phyloP scores from a whole-genome alignment of 1,139 yeast genomes.

The Suhomyces anneliseae region DNA sequence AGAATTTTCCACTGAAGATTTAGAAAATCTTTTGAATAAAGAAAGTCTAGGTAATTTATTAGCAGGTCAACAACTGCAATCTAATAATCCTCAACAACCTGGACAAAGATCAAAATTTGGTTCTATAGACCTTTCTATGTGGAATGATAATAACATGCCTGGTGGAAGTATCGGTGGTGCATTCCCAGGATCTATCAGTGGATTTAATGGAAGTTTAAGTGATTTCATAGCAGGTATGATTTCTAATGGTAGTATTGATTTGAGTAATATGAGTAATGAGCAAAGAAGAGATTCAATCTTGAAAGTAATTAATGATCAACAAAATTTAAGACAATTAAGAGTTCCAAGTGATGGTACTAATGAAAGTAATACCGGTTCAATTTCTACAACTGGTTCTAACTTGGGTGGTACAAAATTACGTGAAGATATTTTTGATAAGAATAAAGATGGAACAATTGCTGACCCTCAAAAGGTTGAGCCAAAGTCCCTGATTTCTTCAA shows the following conservation, averaged over 20 bases:
- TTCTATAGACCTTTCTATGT: slow-evolving; percentile 31
- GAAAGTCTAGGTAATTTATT: slow-evolving; percentile 41
- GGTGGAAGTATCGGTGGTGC: slow-evolving; percentile 15
- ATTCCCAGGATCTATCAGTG: slow-evolving; percentile 30
- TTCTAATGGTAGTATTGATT: slow-evolving; percentile 42
- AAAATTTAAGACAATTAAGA: slow-evolving; percentile 18
- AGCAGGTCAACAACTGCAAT: slow-evolving; percentile 24
- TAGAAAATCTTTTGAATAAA: slow-evolving; percentile 44
- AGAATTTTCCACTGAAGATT: slow-evolving; percentile 37
- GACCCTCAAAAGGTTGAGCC: not conserved
- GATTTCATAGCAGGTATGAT: slow-evolving; percentile 39
- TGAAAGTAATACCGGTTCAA: slow-evolving; percentile 3
- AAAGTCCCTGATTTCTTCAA: slow-evolving; percentile 1
- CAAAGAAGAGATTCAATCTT: slow-evolving; percentile 46
- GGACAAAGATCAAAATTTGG: slow-evolving; percentile 23
- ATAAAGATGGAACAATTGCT: slow-evolving; percentile 3
- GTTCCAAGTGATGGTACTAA: slow-evolving; percentile 13
- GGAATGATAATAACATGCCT: slow-evolving; percentile 15
- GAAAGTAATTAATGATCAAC: slow-evolving; percentile 38
- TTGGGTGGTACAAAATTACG: slow-evolving; percentile 25
- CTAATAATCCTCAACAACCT: slow-evolving; percentile 10
- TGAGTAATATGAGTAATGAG: slow-evolving; percentile 41
- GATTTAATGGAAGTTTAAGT: slow-evolving; percentile 35
- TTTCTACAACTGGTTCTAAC: slow-evolving; percentile 5
- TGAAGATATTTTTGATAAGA: slow-evolving; percentile 45